Percentiles rank a stretch among this genome's conserved stretches.
phyloP scores from a whole-genome alignment of 768 basidiomycete species.

The Russula griseocarnosa region DNA sequence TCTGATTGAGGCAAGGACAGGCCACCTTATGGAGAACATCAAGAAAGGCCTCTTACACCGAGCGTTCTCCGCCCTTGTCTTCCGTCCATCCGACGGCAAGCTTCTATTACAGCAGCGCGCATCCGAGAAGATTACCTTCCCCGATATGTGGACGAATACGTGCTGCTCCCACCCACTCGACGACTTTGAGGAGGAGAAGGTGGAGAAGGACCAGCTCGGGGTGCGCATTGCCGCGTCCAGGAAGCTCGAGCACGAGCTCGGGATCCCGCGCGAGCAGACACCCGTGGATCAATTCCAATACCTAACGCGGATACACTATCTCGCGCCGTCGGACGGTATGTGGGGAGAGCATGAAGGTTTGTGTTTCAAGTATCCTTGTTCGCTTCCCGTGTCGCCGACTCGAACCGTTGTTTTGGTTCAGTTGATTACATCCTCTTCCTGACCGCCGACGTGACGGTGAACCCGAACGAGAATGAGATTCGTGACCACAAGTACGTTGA shows the following conservation, averaged over 20 bases:
- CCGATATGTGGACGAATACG: constrained; percentile 99
- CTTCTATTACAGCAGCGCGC: constrained; percentile 93
- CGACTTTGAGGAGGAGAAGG: constrained; percentile 82
- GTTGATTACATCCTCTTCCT: constrained; percentile 98
- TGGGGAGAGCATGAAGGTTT: constrained; percentile 99
- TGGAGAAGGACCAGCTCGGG: constrained; percentile 72
- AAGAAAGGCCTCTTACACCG: constrained; percentile 91
- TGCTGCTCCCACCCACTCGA: constrained; percentile 97
- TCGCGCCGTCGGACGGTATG: constrained; percentile 84
- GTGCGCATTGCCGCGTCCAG: constrained; percentile 88
- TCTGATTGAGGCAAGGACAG: constrained; percentile 39
- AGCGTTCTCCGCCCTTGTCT: constrained; percentile 96
- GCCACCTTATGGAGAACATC: constrained; percentile 97
- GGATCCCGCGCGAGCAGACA: constrained; percentile 76
- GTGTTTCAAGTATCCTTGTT: constrained; percentile 23
- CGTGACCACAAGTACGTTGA: constrained; percentile 86
- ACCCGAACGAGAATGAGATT: constrained; percentile 86
- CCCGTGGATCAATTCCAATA: constrained; percentile 87
- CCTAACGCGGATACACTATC: constrained; percentile 93
- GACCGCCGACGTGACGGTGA: constrained; percentile 80
- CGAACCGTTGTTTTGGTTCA: constrained; percentile 34
- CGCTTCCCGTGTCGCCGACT: constrained; percentile 1
- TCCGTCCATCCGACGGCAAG: constrained; percentile 90
- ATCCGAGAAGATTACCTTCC: constrained; percentile 98
- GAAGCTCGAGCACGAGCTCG: constrained; percentile 95